Conservation (phyloP, 441 rosid species). For the Eutrema salsugineum region DNA sequence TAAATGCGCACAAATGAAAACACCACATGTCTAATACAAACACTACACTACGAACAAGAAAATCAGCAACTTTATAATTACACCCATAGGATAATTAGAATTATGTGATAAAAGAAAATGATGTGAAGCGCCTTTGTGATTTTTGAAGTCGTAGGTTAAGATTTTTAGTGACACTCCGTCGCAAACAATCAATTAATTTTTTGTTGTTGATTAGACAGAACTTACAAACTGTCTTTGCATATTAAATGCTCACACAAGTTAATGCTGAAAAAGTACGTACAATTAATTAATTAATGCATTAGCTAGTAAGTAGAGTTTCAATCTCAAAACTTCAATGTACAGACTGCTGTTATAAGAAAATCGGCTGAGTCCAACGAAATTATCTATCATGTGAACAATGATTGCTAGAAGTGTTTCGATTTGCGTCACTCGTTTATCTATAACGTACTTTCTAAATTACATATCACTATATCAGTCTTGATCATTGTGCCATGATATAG, state of each 20-base stretch:
- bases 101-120: no score
- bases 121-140: no score
- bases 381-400: not conserved
- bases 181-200: not conserved
- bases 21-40: no score
- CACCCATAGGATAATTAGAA: no score
- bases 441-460: not conserved
- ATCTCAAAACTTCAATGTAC: not conserved
- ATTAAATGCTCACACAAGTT: not conserved
- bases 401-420: not conserved
- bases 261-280: not conserved
- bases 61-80: no score
- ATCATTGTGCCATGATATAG: not conserved
- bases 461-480: slow-evolving; percentile 1
- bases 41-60: no score
- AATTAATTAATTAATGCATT: not conserved
- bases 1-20: no score
- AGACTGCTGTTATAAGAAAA: not conserved
- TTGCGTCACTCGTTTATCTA: not conserved
- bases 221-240: not conserved
- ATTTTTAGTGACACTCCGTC: not conserved
- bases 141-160: not conserved
- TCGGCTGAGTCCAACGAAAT: slow-evolving; percentile 5
- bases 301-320: not conserved
- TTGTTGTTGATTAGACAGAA: not conserved